Percentiles rank a stretch among this genome's conserved stretches.
Conservation (phyloP, 2,329 filamentous ascomycete species). For the Paramyrothecium roridum region DNA sequence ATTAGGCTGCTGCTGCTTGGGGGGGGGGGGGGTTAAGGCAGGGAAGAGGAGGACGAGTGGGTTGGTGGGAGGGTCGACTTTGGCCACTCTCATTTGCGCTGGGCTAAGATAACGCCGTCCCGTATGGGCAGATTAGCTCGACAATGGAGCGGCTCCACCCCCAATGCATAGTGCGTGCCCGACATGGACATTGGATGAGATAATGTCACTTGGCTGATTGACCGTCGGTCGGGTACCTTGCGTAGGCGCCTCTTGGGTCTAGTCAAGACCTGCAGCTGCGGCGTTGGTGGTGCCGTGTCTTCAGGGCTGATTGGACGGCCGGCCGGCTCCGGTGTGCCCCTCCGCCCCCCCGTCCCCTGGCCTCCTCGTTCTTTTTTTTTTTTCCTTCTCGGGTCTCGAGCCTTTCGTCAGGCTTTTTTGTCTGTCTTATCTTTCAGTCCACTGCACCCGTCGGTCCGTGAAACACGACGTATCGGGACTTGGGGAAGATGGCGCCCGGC, state of each 20-base stretch:
- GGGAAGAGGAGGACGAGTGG: background rate
- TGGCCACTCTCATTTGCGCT: background rate
- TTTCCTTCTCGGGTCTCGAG: background rate
- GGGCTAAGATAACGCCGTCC: background rate
- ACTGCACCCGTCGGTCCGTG: background rate
- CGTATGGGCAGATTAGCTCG: background rate
- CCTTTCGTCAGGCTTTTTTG: constrained; percentile 3
- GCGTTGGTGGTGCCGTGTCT: background rate
- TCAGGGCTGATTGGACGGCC: background rate
- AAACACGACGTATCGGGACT: background rate
- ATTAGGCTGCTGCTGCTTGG: too few relatives aligned
- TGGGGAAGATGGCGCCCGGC: background rate
- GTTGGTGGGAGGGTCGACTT: background rate
- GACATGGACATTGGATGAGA: too few relatives aligned
- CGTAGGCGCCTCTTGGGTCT: background rate
- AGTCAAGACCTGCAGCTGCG: background rate
- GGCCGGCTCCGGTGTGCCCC: background rate
- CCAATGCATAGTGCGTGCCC: background rate
- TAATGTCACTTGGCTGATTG: too few relatives aligned
- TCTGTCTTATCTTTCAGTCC: background rate
- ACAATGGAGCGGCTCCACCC: background rate
- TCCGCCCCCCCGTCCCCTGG: background rate
- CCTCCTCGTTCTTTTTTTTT: constrained; percentile 3
- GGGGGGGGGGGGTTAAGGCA: too few relatives aligned
- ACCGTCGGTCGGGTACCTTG: background rate